A percentile compares a stretch with the other conserved stretches of the same genome.
These are phyloP conservation scores for Neopestalotiopsis rosae DNA, from an alignment of 2,329 filamentous ascomycete genomes.

Conservation along the genomic window DNA sequence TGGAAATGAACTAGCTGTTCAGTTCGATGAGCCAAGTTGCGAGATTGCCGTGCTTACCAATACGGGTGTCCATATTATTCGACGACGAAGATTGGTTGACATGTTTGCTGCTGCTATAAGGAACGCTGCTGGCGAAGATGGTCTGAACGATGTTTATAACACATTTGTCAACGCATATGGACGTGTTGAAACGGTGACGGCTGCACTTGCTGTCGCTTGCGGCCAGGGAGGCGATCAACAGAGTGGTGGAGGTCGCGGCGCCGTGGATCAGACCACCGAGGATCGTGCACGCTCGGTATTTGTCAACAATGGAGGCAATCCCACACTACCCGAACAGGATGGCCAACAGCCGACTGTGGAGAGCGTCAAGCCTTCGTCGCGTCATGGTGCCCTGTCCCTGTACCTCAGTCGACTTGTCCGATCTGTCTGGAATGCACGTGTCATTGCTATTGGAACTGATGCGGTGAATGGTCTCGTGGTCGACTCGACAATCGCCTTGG, in stretches of 20 bases:
- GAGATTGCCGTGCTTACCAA: constrained; percentile 94
- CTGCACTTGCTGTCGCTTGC: constrained; percentile 91
- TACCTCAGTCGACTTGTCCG: constrained; percentile 90
- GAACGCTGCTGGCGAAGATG: constrained; percentile 75
- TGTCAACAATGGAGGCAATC: constrained; percentile 90
- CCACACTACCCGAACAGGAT: constrained; percentile 77
- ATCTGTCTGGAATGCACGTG: constrained; percentile 82
- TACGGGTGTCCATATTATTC: constrained; percentile 85
- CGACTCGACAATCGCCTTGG: constrained; percentile 66
- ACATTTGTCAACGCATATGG: constrained; percentile 88
- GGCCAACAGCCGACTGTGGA: constrained; percentile 78
- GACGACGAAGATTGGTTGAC: constrained; percentile 84
- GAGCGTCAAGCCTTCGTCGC: constrained; percentile 83
- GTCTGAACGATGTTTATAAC: constrained; percentile 79
- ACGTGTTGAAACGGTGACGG: constrained; percentile 85
- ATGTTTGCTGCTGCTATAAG: constrained; percentile 86
- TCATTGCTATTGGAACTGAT: constrained; percentile 62
- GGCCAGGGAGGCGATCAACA: constrained; percentile 82
- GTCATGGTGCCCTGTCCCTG: constrained; percentile 85
- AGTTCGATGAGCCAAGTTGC: constrained; percentile 78
- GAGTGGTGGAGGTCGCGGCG: constrained; percentile 73
- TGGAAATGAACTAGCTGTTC: constrained; percentile 94
- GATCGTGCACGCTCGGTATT: constrained; percentile 87
- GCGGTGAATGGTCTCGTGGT: constrained; percentile 68
- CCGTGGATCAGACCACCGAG: constrained; percentile 83